Conservation (phyloP, 495 filamentous ascomycete species). For the Penicillium chermesinum region DNA sequence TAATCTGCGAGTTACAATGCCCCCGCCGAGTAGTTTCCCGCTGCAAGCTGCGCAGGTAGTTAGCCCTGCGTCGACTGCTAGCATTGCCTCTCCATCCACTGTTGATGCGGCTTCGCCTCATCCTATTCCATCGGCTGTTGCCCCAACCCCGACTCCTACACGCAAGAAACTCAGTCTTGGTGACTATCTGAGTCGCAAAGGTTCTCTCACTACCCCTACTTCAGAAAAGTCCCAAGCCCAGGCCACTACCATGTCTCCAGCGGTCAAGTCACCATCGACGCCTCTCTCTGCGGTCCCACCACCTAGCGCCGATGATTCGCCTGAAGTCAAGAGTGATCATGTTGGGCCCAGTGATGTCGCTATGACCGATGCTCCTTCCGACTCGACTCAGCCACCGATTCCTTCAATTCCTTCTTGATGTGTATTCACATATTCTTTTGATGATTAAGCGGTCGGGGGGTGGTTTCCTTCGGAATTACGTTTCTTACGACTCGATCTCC, state of each 20-base stretch:
- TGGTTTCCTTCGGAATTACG: slow-evolving; percentile 16
- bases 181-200: slow-evolving; percentile 55
- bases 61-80: slow-evolving; percentile 32
- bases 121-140: slow-evolving; percentile 20
- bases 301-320: slow-evolving; percentile 10
- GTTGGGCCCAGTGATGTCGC: slow-evolving; percentile 21
- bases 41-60: slow-evolving; percentile 17
- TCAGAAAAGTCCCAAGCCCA: slow-evolving; percentile 36
- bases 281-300: slow-evolving; percentile 9
- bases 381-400: slow-evolving; percentile 23
- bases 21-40: slow-evolving; percentile 22
- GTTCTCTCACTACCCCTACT: slow-evolving; percentile 37
- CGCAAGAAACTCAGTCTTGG: slow-evolving; percentile 66
- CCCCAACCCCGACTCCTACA: slow-evolving; percentile 51
- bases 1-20: slow-evolving; percentile 39
- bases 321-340: slow-evolving; percentile 16
- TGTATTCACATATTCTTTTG: slow-evolving; percentile 1
- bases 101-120: slow-evolving; percentile 25
- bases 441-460: slow-evolving; percentile 16
- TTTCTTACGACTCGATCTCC: slow-evolving; percentile 23
- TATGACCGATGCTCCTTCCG: slow-evolving; percentile 31
- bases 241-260: slow-evolving; percentile 16
- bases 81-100: slow-evolving; percentile 31
- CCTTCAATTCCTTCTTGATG: slow-evolving; percentile 27
- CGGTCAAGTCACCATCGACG: slow-evolving; percentile 24